Base-by-base conservation (phyloP, 73 alveolate genomes). In the Paramecium biaurelia region DNA sequence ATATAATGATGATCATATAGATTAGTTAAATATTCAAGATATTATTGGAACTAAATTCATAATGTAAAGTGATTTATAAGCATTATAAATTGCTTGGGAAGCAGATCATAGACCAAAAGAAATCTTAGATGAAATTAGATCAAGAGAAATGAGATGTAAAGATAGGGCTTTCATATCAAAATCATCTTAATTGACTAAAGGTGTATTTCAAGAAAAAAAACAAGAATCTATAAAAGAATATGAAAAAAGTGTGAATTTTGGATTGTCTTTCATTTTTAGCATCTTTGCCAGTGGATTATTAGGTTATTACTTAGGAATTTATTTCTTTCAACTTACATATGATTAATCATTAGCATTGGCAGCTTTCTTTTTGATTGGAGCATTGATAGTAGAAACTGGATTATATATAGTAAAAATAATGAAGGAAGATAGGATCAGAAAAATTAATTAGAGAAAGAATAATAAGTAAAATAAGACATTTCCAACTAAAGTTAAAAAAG, bases 211-310 rank as follows among this genome's bases (percentile, higher is more conserved):
- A 24, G 85, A 70, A 47, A 26, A 70, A 32, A 70, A 70, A 37
- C 6, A 70, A 30, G 85, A 70, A 7, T 70, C 85, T 2, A 32
- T 70, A 3, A 70, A 70, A 32, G 85, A 70, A 14, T 70, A 70
- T 32, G 85, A 70, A 28, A 70, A 70, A 32, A 70, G 85, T 70
- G 85, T 70, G 2, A 70, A 70, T 70, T 70, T 70, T 70, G 85
- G 85, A 28, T 70, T 70, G 14, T 70, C 85, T 6, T 70, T 70
- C 56, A 70, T 70, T 28, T 70, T 70, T 32, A 70, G 85, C 37
- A 70, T 70, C 14, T 70, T 70, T 28, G 85, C 85, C 4, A 70
- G 85, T 70, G 85, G 85, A 70, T 32, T 70, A 70, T 10, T 70
- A 47, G 85, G 85, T 18, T 70, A 70, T 70, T 70, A 70, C 30